Conservation (phyloP, 176 grass and related monocot species). For the Otatea glauca region DNA sequence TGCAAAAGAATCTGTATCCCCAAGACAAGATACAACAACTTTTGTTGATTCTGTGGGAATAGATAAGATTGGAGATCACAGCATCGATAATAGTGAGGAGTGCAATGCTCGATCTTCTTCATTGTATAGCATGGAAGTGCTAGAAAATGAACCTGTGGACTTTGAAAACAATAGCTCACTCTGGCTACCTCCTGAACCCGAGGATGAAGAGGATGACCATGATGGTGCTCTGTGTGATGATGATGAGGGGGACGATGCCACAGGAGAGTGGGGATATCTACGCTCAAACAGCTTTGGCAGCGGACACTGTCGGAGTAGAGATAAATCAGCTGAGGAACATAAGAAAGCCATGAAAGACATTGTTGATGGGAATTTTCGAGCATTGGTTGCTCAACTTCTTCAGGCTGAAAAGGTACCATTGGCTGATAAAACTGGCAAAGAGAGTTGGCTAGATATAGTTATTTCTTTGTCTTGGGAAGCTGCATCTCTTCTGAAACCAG, state of each 20-base stretch:
- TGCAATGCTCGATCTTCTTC: slow-evolving; percentile 76
- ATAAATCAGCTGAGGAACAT: slow-evolving; percentile 87
- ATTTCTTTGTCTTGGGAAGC: slow-evolving; percentile 95
- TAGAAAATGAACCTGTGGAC: slow-evolving; percentile 80
- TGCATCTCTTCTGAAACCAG: slow-evolving; percentile 88
- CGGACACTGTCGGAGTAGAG: slow-evolving; percentile 77
- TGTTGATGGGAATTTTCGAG: slow-evolving; percentile 90
- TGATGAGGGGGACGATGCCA: slow-evolving; percentile 72
- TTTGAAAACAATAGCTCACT: slow-evolving; percentile 86
- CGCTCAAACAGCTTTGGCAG: slow-evolving; percentile 85
- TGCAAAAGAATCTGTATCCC: slow-evolving; percentile 58
- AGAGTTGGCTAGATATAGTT: slow-evolving; percentile 94
- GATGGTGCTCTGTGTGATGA: slow-evolving; percentile 70
- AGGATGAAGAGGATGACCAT: slow-evolving; percentile 88
- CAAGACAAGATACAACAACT: slow-evolving; percentile 44
- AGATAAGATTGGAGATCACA: slow-evolving; percentile 67
- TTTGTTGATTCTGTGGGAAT: slow-evolving; percentile 49
- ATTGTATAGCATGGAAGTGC: slow-evolving; percentile 71
- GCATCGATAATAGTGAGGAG: slow-evolving; percentile 55
- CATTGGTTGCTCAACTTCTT: slow-evolving; percentile 92
- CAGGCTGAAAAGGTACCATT: slow-evolving; percentile 70
- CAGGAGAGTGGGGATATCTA: slow-evolving; percentile 85
- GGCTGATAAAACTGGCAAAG: slow-evolving; percentile 59
- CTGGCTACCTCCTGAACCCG: slow-evolving; percentile 86
- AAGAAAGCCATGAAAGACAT: slow-evolving; percentile 95